Base-by-base conservation (phyloP, 352 stramenopile species). In the Phytophthora multivora region DNA sequence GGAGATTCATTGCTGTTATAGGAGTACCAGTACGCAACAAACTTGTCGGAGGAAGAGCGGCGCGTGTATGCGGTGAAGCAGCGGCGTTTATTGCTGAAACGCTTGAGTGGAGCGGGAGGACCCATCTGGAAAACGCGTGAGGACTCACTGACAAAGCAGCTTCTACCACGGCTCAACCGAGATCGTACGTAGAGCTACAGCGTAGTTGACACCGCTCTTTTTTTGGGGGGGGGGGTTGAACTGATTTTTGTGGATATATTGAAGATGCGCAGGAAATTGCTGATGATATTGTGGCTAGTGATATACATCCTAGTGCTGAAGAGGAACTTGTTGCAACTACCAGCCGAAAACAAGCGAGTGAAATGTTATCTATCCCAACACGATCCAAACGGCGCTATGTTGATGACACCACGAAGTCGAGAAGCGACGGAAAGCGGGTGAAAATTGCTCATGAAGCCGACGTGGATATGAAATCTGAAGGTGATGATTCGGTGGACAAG, bases 1-100 rank as follows among this genome's bases (percentile, higher is more conserved):
- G 18, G 11, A 18, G 11, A 19, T 25, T 5, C 16, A 6, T 36
- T 59, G 16, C 25, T 45, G 16, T 59, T 26, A 49, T 46, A 90
- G 81, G 87, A 93, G 59, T 95, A 95, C 51, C 59, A 77, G 48
- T 95, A 93, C 64, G 26, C 66, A 25, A 81, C 73, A 5, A 80
- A 92, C 30, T 36, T 90, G 31, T 83, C 71, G 19, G 75, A 81
- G 0, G 71, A 81, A 19, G 68, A 88, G 57, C 83, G 86, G 13
- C 66, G 71, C 0, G 6, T 77, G 31, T 73, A 90, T 45, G 79
- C 71, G 19, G 54, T 86, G 39, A 80, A 74, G 38, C 87, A 95
- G 52, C 81, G 87, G 5, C 80, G 83, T 10, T 52, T 93, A 35
- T 58, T 95, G 19, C 49, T 93, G 33, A 73, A 62, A n/a, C 83